Base-by-base conservation (phyloP, 1,284 basidiomycete genomes). In the Violaceomyces palustris region DNA sequence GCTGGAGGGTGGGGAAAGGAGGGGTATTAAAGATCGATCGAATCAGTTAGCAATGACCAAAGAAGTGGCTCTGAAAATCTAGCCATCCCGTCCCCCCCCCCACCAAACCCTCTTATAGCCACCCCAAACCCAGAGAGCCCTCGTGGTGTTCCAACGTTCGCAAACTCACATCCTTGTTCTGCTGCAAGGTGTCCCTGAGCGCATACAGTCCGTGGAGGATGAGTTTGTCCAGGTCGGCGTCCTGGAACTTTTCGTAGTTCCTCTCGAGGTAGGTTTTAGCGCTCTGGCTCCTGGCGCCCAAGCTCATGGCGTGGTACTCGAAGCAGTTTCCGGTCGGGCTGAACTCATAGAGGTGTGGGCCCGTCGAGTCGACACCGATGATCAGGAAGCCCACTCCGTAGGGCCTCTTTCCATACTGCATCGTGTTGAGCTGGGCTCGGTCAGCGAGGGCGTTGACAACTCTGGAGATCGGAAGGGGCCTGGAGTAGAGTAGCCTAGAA, bases 331-430 rank as follows among this genome's bases (percentile, higher is more conserved):
- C 94, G 0, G 92, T 88, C 1, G 94, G 94, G 1, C 88, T 91
- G 78, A 99, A 98, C 75, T 98, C 94, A 76, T 89, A 96, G 35
- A 99, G 82, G 76, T 98, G 94, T 9, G 94, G 92, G 1, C 94
- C 94, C 23, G 85, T 84, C 70, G 88, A 85, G 76, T 98, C 94
- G 70, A 88, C 83, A 7, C 94, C 94, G 63, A 94, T 87, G 59
- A 99, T 91, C 44, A 99, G 84, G 80, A 98, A 96, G 19, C 94
- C 94, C 7, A 99, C 94, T 74, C 94, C 94, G 69, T 99, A 99
- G 5, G 94, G 94, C 49, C 94, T 81, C 64, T 89, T 83, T 49
- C 94, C 94, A 74, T 98, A 98, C 75, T 96, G 88, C 78, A 98
- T 94, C 0, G 94, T 99, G 77, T 98, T 98, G 41, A 91, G 86